Evolutionary conservation across 495 filamentous ascomycete species (phyloP), one percentile per base, ranked within the genome.

Genomic region (Cudoniella acicularis): DNA sequence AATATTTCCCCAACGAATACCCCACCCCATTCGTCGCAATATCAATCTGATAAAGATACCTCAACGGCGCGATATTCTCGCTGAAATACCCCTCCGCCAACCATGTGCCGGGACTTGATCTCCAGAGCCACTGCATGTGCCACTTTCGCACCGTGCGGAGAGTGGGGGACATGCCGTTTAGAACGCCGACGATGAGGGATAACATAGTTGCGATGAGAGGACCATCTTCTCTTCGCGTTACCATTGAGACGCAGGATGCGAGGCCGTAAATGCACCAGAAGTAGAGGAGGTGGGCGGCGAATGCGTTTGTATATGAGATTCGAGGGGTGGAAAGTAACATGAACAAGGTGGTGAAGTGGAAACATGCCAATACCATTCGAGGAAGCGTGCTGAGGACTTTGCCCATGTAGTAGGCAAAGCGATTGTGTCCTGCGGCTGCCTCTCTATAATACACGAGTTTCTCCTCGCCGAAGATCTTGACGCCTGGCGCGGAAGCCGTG

Each of bases 251-350:
- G 54, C 67, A 63, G 51, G 72, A 77, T 2, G 80, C 78, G 17
- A 85, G 73, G 3, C 83, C 81, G 65, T 82, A 84, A 49, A 85
- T 77, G 64, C 76, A 79, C 60, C 79, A 84, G 61, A 82, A 83
- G 59, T 83, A 83, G 1, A 81, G 58, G 40, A 84, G 59, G 57
- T 81, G 80, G 11, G 74, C 73, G 0, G 70, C 52, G 63, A 79
- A 80, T 10, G 75, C 72, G 0, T 65, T 59, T 9, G 60, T 54
- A 66, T 73, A 84, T 0, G 63, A 43, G 21, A 84, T 81, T 8
- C 78, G 66, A 0, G 83, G 81, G 9, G 73, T 73, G 11, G 74
- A 63, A 23, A 84, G 72, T 4, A 84, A 52, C 23, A 79, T 68
- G 61, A 81, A 75, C 10, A 78, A 69, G 10, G 77, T 71, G 0